Base-by-base conservation (phyloP, 2,329 filamentous ascomycete genomes). In the Acrocalymma vagum region DNA sequence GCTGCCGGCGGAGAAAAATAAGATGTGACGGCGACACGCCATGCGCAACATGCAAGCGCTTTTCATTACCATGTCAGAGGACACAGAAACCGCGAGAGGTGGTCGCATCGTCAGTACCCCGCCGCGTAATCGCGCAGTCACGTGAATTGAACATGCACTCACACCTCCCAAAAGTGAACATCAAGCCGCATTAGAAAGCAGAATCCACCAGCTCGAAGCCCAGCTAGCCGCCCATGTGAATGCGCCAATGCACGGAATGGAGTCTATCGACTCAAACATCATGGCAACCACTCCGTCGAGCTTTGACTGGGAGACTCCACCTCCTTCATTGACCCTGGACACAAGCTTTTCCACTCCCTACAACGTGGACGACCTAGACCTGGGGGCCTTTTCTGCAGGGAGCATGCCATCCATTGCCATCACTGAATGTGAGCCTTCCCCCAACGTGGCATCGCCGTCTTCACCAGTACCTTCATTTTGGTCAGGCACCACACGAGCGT, bases 401-500 rank as follows among this genome's bases (percentile, higher is more conserved):
- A 62, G 53, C 37, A 51, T 69, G 34, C 65, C 65, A 13, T 60
- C 63, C 10, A 69, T 69, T 34, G 63, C 62, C 30, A 67, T 69
- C 44, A 61, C 66, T 38, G 51, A 69, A 63, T 66, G 63, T 61
- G 62, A 67, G 59, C 60, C 54, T 49, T 49, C 53, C 45, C 61
- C 59, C 45, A 60, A 48, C 27, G 45, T 55, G 31, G 50, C 58
- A 38, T 56, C 60, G 28, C 57, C 62, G 29, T 55, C 49, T 57
- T 67, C 64, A 53, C 62, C 65, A 51, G 65, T 65, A 53, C 62
- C 65, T 59, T 68, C 65, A 49, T 60, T 63, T 39, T 67, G 60
- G 54, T 66, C 64, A 60, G 63, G 59, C 45, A 67, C 65, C 37
- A 68, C 66, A 30, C 52, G 65, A 32, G 58, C 62, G 30, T 69